A percentile compares a stretch with the other conserved stretches of the same genome.
Evolutionary conservation across 352 stramenopile genomes (phyloP).

Genomic region (Pythium aphanidermatum): DNA sequence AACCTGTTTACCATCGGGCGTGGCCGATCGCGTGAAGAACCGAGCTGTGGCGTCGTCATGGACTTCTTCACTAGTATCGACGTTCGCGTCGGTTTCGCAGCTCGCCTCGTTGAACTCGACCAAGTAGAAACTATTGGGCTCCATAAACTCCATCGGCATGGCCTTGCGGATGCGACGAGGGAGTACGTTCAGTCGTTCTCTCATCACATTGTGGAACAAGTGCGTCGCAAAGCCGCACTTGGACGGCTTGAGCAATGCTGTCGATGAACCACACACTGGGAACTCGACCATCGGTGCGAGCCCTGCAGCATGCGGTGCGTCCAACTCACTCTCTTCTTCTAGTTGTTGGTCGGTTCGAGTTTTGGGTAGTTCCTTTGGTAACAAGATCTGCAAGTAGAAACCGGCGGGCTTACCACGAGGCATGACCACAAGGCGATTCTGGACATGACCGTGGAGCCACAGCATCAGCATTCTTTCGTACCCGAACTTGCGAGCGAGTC

Average conservation of each 20-base stretch:
- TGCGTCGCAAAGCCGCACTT: slow-evolving; percentile 47
- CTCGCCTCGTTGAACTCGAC: slow-evolving; percentile 14
- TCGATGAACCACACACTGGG: slow-evolving; percentile 33
- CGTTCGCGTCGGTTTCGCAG: not conserved
- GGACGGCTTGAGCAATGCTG: slow-evolving; percentile 8
- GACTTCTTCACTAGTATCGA: not conserved
- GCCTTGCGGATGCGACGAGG: slow-evolving; percentile 10
- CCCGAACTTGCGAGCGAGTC: slow-evolving; percentile 3
- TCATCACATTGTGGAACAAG: slow-evolving; percentile 45
- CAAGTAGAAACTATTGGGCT: slow-evolving; percentile 16
- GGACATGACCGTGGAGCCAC: slow-evolving; percentile 35
- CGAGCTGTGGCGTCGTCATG: not conserved
- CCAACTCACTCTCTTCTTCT: not conserved
- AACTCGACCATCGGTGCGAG: slow-evolving; percentile 37
- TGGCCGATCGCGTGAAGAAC: slow-evolving; percentile 17
- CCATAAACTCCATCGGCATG: slow-evolving; percentile 18
- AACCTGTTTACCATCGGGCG: slow-evolving; percentile 8
- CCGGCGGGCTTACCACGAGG: slow-evolving; percentile 39
- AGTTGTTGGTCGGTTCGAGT: not conserved
- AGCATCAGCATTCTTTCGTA: slow-evolving; percentile 23
- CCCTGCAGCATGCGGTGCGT: not conserved
- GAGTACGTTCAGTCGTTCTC: slow-evolving; percentile 11
- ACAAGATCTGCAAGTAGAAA: slow-evolving; percentile 57
- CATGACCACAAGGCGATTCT: slow-evolving; percentile 39
- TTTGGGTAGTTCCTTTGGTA: slow-evolving; percentile 13